Evolutionary conservation across 2,329 filamentous ascomycete genomes (phyloP), one percentile per base, ranked within the genome.

Genomic region (Verticillium alfalfae): DNA sequence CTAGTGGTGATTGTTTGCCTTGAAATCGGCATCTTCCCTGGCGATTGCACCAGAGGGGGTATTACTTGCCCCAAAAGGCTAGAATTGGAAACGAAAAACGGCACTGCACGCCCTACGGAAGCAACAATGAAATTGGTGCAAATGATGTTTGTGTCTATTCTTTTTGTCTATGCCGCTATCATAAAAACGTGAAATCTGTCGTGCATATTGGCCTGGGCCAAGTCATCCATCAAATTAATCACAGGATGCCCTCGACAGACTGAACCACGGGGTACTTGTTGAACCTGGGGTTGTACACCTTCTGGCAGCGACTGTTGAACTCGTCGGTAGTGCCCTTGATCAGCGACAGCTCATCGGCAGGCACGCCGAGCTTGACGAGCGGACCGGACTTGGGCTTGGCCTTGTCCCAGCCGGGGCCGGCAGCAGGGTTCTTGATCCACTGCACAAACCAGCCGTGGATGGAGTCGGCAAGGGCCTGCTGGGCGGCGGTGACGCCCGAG

Each of bases 371-470:
- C 61, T 72, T 71, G 12, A 69, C 69, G 26, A 75, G 61, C 2
- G 69, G 59, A 3, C 73, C 73, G 15, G 66, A 67, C n/a, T 61
- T 62, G 2, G 73, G 70, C 1, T 64, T 67, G 13, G 69, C 70
- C 36, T 72, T 72, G 12, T 69, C 67, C 77, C 77, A 79, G 22
- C 76, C 78, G 39, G 78, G 77, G 1, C 76, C 75, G 5, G 72
- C 74, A 34, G 70, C 62, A 0, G 77, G 77, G 64, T 78, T 71
- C 70, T 79, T 79, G 64, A 79, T 77, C 75, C 76, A 79, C 3
- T 68, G 65, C 2, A 79, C 75, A 34, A 79, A 76, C 76, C 76
- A 79, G 57, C 71, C 69, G 57, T 79, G 73, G 36, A 75, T 75
- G 12, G 70, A 76, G 61, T 79, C 75, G 3, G 78, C 77, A 13